Conservation (phyloP, 75 land plant species). For the Pinus tabuliformis region DNA sequence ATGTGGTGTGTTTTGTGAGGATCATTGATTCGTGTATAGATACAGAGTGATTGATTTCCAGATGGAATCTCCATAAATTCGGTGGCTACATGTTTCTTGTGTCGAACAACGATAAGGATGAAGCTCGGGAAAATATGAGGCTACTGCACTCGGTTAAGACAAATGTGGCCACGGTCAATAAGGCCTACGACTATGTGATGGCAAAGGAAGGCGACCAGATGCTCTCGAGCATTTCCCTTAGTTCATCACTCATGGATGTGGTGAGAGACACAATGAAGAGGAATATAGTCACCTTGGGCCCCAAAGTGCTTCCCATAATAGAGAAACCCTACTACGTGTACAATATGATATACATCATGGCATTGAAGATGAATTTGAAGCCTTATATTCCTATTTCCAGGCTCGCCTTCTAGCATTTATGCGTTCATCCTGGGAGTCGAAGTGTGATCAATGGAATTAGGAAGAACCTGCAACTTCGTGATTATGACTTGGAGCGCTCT, state of each 20-base stretch:
- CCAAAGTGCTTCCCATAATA: conserved; percentile 32
- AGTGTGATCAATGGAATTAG: no score
- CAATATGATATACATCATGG: no score
- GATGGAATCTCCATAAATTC: conserved; percentile 35
- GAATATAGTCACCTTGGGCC: conserved; percentile 47
- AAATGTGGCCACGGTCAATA: conserved; percentile 52
- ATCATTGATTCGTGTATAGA: no score
- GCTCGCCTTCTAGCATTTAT: no score
- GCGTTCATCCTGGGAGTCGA: no score
- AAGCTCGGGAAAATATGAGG: conserved; percentile 32
- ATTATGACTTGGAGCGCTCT: no score
- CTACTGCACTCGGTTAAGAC: conserved; percentile 54
- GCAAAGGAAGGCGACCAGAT: conserved; percentile 55
- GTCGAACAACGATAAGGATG: conserved; percentile 36
- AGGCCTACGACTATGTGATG: conserved; percentile 41
- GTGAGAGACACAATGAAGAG: conserved; percentile 43
- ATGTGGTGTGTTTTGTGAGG: no score
- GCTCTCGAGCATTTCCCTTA: conserved; percentile 34
- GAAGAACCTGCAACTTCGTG: no score
- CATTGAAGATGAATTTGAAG: no score
- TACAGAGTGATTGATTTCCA: no score
- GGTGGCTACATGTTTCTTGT: conserved; percentile 61
- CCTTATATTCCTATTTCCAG: no score
- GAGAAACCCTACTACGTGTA: conserved; percentile 19
- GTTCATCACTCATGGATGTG: conserved; percentile 40